These are phyloP conservation scores for Biancaea sappan DNA, from an alignment of 306 rosid species.

Conservation along the genomic window DNA sequence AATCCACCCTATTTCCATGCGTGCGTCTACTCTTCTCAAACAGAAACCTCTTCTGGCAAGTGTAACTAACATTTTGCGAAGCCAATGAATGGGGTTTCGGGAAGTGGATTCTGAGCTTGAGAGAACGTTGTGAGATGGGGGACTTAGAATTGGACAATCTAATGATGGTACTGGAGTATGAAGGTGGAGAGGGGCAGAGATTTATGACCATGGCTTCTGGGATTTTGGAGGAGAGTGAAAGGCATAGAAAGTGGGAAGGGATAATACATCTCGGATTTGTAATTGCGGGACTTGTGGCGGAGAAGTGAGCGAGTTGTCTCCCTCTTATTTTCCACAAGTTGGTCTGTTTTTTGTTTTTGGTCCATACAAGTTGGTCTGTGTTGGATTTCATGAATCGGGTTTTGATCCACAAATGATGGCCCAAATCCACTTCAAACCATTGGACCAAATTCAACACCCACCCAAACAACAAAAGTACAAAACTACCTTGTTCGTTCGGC, in stretches of 20 bases:
- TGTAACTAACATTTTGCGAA: constrained; percentile 42
- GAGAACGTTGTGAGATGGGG: constrained; percentile 49
- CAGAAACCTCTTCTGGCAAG: constrained; percentile 51
- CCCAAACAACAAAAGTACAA: too few relatives aligned
- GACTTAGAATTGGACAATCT: constrained; percentile 51
- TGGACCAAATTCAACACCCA: constrained; percentile 3
- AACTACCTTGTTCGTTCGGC: too few relatives aligned
- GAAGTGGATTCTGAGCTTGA: constrained; percentile 60
- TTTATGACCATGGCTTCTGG: constrained; percentile 65
- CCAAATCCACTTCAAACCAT: not conserved
- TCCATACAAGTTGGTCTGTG: constrained; percentile 29
- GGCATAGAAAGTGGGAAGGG: constrained; percentile 45
- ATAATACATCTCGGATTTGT: constrained; percentile 47
- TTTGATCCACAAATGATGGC: not conserved
- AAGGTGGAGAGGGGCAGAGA: constrained; percentile 66
- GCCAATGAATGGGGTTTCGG: constrained; percentile 53
- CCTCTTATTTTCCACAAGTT: constrained; percentile 45
- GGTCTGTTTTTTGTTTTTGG: too few relatives aligned
- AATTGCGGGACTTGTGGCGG: constrained; percentile 65
- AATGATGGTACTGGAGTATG: constrained; percentile 52
- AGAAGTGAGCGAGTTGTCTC: constrained; percentile 50
- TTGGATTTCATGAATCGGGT: not conserved
- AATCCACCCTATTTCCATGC: constrained; percentile 50
- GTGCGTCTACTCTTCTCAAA: constrained; percentile 36
- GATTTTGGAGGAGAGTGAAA: constrained; percentile 35